Conservation (phyloP, 228 moss, liverwort and hornwort species). For the Sphagnum fallax region DNA sequence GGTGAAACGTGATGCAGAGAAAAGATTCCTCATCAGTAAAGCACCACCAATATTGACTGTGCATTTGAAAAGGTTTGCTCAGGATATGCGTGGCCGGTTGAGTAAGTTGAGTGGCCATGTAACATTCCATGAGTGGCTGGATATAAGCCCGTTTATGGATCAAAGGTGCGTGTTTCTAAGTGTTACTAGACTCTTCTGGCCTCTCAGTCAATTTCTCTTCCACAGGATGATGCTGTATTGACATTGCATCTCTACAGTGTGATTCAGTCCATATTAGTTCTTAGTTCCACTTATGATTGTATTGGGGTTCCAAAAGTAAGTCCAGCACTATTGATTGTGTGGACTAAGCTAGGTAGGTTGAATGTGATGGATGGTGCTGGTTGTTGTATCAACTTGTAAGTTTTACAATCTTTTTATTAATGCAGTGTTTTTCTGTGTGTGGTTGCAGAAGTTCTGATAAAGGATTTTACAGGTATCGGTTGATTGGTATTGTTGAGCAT, state of each 20-base stretch:
- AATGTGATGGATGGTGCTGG: too few relatives aligned
- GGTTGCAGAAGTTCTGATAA: conserved; percentile 52
- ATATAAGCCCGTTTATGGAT: conserved; percentile 72
- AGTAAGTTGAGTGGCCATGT: conserved; percentile 79
- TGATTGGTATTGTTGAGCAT: conserved; percentile 89
- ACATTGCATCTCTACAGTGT: too few relatives aligned
- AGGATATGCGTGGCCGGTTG: conserved; percentile 78
- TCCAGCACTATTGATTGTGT: too few relatives aligned
- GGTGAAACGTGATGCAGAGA: conserved; percentile 71
- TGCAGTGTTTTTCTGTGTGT: not conserved
- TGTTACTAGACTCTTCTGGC: not conserved
- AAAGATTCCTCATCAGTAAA: conserved; percentile 60
- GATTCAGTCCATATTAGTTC: too few relatives aligned
- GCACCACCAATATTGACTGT: conserved; percentile 77
- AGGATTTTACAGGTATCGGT: conserved; percentile 45
- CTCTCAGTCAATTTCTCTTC: not conserved
- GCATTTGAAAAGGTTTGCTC: conserved; percentile 89
- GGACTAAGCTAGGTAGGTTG: too few relatives aligned
- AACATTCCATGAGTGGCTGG: conserved; percentile 72
- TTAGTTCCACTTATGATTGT: too few relatives aligned
- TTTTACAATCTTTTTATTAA: too few relatives aligned
- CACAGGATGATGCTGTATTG: too few relatives aligned
- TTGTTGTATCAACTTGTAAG: too few relatives aligned
- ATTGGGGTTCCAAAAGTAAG: too few relatives aligned
- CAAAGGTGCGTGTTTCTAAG: conserved; percentile 32